phyloP scores from a whole-genome alignment of 2,329 filamentous ascomycete genomes.

The Colletotrichum siamense region DNA sequence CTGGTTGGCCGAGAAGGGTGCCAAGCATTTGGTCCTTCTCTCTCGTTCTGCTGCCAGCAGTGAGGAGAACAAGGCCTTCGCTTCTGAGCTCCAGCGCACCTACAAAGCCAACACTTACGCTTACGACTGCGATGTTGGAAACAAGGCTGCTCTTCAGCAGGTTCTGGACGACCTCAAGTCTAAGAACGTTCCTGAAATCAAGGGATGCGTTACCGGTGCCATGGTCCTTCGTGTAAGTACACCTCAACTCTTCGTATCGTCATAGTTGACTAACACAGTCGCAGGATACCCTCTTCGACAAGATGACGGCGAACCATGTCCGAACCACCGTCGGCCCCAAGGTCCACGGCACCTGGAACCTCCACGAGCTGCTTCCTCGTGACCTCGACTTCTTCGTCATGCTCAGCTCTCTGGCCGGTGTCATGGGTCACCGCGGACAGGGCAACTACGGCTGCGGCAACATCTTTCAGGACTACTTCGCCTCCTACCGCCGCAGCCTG shows the following conservation, averaged over 20 bases:
- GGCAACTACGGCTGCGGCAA: constrained; percentile 51
- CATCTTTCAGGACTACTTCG: constrained; percentile 46
- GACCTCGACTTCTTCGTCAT: constrained; percentile 41
- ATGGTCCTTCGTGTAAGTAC: constrained; percentile 14
- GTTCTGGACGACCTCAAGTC: constrained; percentile 1
- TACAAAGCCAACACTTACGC: neutral
- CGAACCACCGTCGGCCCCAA: constrained; percentile 33
- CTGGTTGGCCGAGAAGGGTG: constrained; percentile 36
- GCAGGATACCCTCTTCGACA: constrained; percentile 25
- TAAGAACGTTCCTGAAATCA: constrained; percentile 4
- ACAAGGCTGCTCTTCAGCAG: neutral
- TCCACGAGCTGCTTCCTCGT: constrained; percentile 33
- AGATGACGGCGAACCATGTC: constrained; percentile 35
- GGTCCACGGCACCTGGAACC: constrained; percentile 33
- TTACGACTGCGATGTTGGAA: constrained; percentile 15
- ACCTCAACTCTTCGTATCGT: neutral
- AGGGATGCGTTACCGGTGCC: constrained; percentile 12
- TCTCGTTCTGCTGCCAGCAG: constrained; percentile 27
- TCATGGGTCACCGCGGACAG: constrained; percentile 39
- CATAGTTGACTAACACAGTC: neutral
- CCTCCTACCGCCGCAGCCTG: constrained; percentile 40
- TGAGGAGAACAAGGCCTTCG: constrained; percentile 13
- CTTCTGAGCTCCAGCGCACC: neutral
- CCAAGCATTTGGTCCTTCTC: constrained; percentile 30
- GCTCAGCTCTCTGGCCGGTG: constrained; percentile 32